phyloP scores from a whole-genome alignment of 768 basidiomycete species.

The Thelephora aurantiotincta region DNA sequence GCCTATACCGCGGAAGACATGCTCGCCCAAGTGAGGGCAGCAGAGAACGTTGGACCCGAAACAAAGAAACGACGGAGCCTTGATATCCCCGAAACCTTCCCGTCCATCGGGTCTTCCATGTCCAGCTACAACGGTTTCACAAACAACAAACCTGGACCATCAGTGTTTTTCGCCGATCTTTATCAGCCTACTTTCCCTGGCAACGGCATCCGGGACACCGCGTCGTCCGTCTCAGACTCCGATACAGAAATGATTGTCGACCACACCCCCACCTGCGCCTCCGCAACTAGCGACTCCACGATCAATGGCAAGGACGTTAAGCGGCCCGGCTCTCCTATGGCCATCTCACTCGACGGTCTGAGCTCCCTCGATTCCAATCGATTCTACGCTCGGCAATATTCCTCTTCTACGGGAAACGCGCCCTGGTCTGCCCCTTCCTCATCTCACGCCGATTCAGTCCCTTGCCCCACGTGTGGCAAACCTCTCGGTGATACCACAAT shows the following conservation, averaged over 20 bases:
- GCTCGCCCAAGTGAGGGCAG: conserved; percentile 25
- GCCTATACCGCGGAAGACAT: conserved; percentile 43
- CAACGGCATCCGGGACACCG: conserved; percentile 11
- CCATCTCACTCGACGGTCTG: conserved; percentile 39
- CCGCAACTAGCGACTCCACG: conserved; percentile 10
- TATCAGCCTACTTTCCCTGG: conserved; percentile 11
- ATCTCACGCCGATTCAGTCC: conserved; percentile 23
- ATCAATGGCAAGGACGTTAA: conserved; percentile 2
- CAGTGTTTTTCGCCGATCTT: conserved; percentile 13
- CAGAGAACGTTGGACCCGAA: conserved; percentile 25
- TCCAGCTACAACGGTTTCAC: conserved; percentile 5
- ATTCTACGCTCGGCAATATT: conserved; percentile 22
- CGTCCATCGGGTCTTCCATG: conserved; percentile 10
- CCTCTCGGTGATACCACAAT: conserved; percentile 28
- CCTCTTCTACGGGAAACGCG: conserved; percentile 16
- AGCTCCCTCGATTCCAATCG: conserved; percentile 11
- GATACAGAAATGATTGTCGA: conserved; percentile 13
- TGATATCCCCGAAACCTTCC: conserved; percentile 12
- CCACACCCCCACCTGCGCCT: conserved; percentile 7
- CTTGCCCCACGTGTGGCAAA: conserved; percentile 45
- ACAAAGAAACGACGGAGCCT: conserved; percentile 30
- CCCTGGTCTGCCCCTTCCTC: conserved; percentile 32
- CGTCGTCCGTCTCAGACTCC: conserved; percentile 9
- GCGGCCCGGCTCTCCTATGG: conserved; percentile 24
- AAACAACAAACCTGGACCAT: conserved; percentile 8